Conservation (phyloP, 306 rosid species). For the Rosa multiflora region DNA sequence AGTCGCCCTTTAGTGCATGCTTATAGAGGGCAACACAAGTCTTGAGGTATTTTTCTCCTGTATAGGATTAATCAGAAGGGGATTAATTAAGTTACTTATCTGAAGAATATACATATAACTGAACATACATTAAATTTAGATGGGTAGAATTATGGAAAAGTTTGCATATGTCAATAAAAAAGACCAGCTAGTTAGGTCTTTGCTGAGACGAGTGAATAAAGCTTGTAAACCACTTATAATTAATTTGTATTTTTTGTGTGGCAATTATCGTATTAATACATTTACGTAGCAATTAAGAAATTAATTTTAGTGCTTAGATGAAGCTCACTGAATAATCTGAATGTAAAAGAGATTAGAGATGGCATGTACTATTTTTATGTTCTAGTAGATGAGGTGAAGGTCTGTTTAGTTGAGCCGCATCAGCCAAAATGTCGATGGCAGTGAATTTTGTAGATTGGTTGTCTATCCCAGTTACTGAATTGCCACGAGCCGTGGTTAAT, state of each 20-base stretch:
- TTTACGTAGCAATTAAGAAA: no score
- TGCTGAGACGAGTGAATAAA: no score
- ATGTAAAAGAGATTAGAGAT: neutral
- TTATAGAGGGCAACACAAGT: neutral
- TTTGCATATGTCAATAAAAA: no score
- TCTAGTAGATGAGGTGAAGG: neutral
- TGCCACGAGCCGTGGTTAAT: neutral
- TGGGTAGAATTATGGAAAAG: no score
- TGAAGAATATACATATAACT: no score
- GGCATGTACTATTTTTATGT: neutral
- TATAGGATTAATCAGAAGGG: neutral
- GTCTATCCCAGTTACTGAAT: neutral
- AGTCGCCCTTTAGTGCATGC: slow-evolving; percentile 8
- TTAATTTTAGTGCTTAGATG: no score
- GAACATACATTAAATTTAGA: no score
- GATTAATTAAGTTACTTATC: neutral
- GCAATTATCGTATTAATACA: no score
- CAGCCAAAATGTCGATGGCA: neutral
- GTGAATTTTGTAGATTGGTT: neutral
- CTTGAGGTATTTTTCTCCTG: neutral
- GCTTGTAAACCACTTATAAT: no score
- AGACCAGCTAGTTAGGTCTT: no score
- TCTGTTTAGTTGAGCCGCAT: neutral
- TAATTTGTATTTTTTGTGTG: no score
- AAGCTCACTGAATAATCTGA: no score